phyloP scores from a whole-genome alignment of 2,329 filamentous ascomycete species.

The Incumbomyces lentus region DNA sequence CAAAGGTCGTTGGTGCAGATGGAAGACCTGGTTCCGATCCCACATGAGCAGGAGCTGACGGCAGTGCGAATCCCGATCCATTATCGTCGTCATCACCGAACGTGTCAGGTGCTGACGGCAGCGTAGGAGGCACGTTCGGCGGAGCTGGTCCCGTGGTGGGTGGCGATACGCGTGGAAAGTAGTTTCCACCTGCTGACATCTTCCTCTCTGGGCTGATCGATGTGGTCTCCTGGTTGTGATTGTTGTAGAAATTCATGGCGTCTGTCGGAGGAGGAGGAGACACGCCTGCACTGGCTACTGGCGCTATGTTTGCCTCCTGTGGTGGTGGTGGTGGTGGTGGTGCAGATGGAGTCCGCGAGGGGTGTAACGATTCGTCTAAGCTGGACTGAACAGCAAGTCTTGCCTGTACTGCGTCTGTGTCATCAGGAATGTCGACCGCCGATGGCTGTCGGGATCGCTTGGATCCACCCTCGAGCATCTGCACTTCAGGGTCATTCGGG shows the following conservation, averaged over 20 bases:
- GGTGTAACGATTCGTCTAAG: constrained; percentile 41
- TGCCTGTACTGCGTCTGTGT: constrained; percentile 39
- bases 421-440: constrained; percentile 52
- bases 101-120: constrained; percentile 22
- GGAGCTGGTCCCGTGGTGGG: constrained; percentile 10
- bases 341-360: constrained; percentile 34
- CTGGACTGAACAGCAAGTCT: constrained; percentile 38
- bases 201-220: constrained; percentile 41
- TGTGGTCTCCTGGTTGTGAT: constrained; percentile 38
- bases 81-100: constrained; percentile 2
- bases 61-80: constrained; percentile 16
- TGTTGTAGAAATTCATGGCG: constrained; percentile 27
- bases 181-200: constrained; percentile 45
- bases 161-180: constrained; percentile 39
- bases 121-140: constrained; percentile 25
- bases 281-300: constrained; percentile 12
- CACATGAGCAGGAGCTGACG: constrained; percentile 18
- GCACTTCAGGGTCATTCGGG: constrained; percentile 55
- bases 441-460: constrained; percentile 41
- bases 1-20: constrained; percentile 10
- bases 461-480: constrained; percentile 39
- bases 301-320: not conserved
- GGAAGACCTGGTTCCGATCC: constrained; percentile 6
- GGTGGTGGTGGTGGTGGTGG: constrained; percentile 22
- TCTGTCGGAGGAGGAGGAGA: constrained; percentile 15